A percentile compares a stretch with the other conserved stretches of the same genome.
phyloP scores from a whole-genome alignment of 495 filamentous ascomycete species.

The Hyaloscypha bicolor region DNA sequence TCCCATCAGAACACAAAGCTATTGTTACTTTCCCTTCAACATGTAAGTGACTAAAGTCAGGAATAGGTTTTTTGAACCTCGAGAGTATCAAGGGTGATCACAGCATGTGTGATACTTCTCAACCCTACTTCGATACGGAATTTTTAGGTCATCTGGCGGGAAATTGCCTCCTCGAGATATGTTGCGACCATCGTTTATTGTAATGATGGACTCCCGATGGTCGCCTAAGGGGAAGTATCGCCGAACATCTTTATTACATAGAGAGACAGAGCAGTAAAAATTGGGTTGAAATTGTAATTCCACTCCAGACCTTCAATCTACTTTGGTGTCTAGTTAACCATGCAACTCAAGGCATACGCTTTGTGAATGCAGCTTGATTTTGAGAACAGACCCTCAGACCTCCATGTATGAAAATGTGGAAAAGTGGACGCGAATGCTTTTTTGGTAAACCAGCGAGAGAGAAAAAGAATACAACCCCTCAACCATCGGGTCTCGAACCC shows the following conservation, averaged over 20 bases:
- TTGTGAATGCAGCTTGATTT: background rate
- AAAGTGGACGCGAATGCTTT: background rate
- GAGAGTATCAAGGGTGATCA: too few species aligned
- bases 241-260: too few species aligned
- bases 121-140: too few species aligned
- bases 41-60: background rate
- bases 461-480: background rate
- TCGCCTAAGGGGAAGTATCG: too few species aligned
- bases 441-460: background rate
- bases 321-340: background rate
- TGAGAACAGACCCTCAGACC: background rate
- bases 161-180: too few species aligned
- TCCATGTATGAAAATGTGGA: background rate
- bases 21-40: background rate
- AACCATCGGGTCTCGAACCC: background rate
- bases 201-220: too few species aligned
- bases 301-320: background rate
- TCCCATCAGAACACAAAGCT: background rate
- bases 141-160: too few species aligned
- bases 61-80: too few species aligned
- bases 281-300: background rate
- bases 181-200: background rate
- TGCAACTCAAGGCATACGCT: background rate
- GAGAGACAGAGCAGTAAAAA: too few species aligned
- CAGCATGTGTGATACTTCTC: too few species aligned